Percentiles rank a stretch among this genome's conserved stretches.
Evolutionary conservation across 306 rosid species (phyloP).

Genomic region (Hippophae gyantsensis): DNA sequence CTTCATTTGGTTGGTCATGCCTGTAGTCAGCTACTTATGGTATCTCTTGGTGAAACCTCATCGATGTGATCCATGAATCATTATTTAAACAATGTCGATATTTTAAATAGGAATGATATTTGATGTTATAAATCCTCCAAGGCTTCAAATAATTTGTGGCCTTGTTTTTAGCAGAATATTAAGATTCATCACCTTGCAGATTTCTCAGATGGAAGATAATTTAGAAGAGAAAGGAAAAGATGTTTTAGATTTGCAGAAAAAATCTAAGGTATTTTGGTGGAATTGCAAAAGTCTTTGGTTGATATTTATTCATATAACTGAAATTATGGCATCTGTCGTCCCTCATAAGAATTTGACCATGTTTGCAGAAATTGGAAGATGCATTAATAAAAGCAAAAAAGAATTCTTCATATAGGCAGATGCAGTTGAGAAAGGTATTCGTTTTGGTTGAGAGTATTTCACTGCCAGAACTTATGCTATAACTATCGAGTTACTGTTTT

Average conservation of each 20-base stretch:
- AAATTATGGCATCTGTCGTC: conserved; percentile 1
- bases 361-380: conserved; percentile 79
- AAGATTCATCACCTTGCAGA: conserved; percentile 36
- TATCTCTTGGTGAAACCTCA: too few species aligned
- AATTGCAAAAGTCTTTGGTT: conserved; percentile 9
- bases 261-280: conserved; percentile 42
- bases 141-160: neutral
- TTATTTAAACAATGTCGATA: neutral
- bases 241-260: conserved; percentile 52
- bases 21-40: conserved; percentile 4
- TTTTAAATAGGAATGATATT: neutral
- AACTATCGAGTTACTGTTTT: conserved; percentile 12
- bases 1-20: conserved; percentile 7
- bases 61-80: too few species aligned
- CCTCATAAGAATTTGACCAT: conserved; percentile 18
- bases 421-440: conserved; percentile 67
- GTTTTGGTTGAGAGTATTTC: neutral
- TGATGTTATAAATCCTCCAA: conserved; percentile 1
- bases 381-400: conserved; percentile 69
- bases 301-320: conserved; percentile 7
- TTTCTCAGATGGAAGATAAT: conserved; percentile 41
- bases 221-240: conserved; percentile 32
- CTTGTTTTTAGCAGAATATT: conserved; percentile 13
- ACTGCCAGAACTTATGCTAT: neutral
- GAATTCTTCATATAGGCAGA: conserved; percentile 49